A percentile compares a stretch with the other conserved stretches of the same genome.
These are phyloP conservation scores for Claviceps citrina DNA, from an alignment of 2,329 filamentous ascomycete species.

Conservation along the genomic window DNA sequence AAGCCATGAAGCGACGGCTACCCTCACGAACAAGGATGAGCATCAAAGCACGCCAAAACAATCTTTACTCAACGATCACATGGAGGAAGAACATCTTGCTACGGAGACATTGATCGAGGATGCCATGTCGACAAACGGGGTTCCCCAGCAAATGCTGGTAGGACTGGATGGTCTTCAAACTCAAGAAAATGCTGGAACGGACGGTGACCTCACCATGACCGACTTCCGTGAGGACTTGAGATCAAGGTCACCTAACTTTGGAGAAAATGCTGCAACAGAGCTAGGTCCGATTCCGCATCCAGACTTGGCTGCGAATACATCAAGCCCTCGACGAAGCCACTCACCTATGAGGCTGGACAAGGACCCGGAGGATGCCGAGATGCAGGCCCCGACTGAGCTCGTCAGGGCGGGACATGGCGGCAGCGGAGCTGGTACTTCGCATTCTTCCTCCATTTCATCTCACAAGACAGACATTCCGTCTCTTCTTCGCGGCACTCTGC, in stretches of 20 bases:
- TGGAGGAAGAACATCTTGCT: neutral
- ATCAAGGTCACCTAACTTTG: neutral
- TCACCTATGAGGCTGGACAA: conserved; percentile 35
- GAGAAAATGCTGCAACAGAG: conserved; percentile 7
- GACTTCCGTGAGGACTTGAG: conserved; percentile 1
- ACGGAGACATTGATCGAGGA: neutral
- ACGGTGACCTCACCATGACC: conserved; percentile 1
- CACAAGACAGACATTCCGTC: conserved; percentile 63
- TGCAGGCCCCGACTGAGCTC: conserved; percentile 23
- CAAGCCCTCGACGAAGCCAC: conserved; percentile 29
- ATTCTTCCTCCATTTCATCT: conserved; percentile 11
- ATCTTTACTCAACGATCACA: neutral
- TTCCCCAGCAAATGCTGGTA: neutral
- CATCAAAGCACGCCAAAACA: conserved; percentile 7
- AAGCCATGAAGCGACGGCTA: no score
- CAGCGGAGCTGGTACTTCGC: conserved; percentile 22
- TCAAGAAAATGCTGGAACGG: neutral
- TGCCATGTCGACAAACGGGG: neutral
- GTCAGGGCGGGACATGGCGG: conserved; percentile 14
- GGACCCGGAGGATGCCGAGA: conserved; percentile 34
- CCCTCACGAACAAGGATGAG: conserved; percentile 15
- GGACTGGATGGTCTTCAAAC: no score
- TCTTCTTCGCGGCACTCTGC: conserved; percentile 70
- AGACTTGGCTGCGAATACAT: conserved; percentile 26
- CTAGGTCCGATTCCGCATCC: conserved; percentile 26